Evolutionary conservation across 805 yeast genomes (phyloP), one percentile per base, ranked within the genome.

Genomic region (Wickerhamiella sergipiensis): DNA sequence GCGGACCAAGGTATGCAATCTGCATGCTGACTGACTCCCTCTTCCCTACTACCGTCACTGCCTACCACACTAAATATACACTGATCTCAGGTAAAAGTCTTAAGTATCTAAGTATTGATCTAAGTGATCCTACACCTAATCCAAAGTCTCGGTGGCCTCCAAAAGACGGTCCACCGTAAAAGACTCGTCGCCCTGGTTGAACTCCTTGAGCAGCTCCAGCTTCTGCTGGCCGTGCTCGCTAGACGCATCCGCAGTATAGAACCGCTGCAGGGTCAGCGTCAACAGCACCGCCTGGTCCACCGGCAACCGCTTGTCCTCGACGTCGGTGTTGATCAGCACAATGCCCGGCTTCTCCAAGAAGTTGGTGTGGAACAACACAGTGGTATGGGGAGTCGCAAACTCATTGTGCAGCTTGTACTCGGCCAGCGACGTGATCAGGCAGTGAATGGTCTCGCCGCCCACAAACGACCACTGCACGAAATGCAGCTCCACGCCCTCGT

Each of bases 371-470:
- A 90, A 84, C 66, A 80, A 78, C 55, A 92, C 71, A 0, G 95
- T 85, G 0, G 97, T 87, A 66, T 92, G 97, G 1, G 98, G 97
- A 63, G 86, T 82, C 9, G 98, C 95, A 66, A 74, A 92, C 63
- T 90, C 97, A 51, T 78, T 79, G 62, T 90, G 96, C 26, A 88
- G 74, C 65, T 90, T 88, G 67, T 79, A 92, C 67, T 92, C 97
- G 1, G 92, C 89, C 56, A 92, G 74, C 0, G 96, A 80, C 1
- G 98, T 92, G 59, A 92, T 72, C 76, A 92, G 75, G 63, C 95
- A 86, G 68, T 92, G 96, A 1, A 85, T 73, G 2, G 97, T 89
- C 43, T 79, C 59, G 15, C 85, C 81, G 0, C 90, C 95, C 13
- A 83, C 89, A 64, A 87, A 85, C 18, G 79, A 74, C 98, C 98